These are phyloP conservation scores for Leccinum obscurum DNA, from an alignment of 768 basidiomycete genomes.

Conservation along the genomic window DNA sequence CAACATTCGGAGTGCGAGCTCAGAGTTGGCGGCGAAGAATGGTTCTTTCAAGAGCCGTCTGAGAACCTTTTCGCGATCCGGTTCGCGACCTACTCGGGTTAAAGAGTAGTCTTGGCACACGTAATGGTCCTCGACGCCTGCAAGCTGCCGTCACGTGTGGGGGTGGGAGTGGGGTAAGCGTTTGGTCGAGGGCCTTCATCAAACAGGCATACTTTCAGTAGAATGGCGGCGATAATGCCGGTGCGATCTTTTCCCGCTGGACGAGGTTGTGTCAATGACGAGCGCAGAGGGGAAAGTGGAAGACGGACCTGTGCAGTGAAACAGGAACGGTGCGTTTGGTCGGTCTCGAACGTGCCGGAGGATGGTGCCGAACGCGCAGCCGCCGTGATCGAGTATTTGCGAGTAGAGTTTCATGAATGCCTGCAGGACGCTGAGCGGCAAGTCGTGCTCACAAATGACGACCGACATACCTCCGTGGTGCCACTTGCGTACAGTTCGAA, in stretches of 20 bases:
- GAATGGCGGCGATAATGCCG: constrained; percentile 69
- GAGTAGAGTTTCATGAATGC: constrained; percentile 80
- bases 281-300: neutral
- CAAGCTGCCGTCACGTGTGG: constrained; percentile 48
- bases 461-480: constrained; percentile 64
- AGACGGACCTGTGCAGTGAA: constrained; percentile 70
- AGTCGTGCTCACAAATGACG: neutral
- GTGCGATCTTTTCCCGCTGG: constrained; percentile 82
- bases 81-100: constrained; percentile 78
- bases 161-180: neutral
- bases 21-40: constrained; percentile 67
- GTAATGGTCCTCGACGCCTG: constrained; percentile 61
- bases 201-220: constrained; percentile 54
- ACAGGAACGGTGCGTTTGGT: constrained; percentile 62
- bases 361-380: constrained; percentile 65
- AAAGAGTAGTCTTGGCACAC: constrained; percentile 77
- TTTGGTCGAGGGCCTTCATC: neutral
- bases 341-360: constrained; percentile 72
- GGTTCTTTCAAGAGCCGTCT: constrained; percentile 68
- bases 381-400: constrained; percentile 77
- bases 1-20: constrained; percentile 82
- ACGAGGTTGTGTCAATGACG: neutral
- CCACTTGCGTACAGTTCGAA: constrained; percentile 75
- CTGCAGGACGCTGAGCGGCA: constrained; percentile 36
- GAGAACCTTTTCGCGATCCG: constrained; percentile 70